Conservation (phyloP, 495 filamentous ascomycete genomes). For the Xylaria telfairii region DNA sequence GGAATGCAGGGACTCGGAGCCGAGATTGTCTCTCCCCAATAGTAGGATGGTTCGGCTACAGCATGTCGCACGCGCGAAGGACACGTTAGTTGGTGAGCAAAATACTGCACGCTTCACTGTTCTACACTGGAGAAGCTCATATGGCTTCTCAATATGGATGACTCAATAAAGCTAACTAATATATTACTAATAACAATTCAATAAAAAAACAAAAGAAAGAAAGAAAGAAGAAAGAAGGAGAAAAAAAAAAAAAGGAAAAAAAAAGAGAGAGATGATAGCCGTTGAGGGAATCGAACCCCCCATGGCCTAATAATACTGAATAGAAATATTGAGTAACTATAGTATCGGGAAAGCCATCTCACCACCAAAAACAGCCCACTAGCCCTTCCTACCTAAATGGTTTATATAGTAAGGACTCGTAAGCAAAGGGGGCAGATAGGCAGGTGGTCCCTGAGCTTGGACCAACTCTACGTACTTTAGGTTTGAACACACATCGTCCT, state of each 20-base stretch:
- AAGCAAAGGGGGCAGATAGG: no score
- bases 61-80: neutral
- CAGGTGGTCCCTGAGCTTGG: no score
- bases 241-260: neutral
- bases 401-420: no score
- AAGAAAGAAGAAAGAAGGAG: neutral
- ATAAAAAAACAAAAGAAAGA: no score
- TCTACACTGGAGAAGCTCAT: neutral
- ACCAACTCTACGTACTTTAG: neutral
- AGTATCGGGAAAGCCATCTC: no score
- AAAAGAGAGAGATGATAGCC: neutral
- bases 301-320: neutral
- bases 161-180: neutral
- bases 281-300: constrained; percentile 17
- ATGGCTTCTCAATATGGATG: no score
- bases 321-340: neutral
- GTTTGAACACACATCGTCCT: neutral
- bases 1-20: neutral
- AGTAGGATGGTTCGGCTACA: neutral
- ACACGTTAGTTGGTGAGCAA: neutral
- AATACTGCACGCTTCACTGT: neutral
- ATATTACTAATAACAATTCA: neutral
- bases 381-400: no score
- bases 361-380: no score
- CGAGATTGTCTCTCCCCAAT: neutral